Percentiles rank a stretch among this genome's conserved stretches.
Conservation (phyloP, 2,329 filamentous ascomycete genomes). For the Xylaria sp. region DNA sequence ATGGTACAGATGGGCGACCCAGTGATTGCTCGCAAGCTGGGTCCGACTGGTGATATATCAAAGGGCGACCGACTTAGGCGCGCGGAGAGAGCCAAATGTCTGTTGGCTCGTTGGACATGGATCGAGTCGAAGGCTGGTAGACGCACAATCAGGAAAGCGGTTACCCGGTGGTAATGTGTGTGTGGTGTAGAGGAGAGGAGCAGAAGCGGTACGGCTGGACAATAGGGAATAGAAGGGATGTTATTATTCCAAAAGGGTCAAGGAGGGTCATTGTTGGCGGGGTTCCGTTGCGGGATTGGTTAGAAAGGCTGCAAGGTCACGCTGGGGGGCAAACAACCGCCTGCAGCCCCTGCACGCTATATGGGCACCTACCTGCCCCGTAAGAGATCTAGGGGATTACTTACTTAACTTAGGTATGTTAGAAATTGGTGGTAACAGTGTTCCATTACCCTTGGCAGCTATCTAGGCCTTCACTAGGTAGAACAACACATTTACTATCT, state of each 20-base stretch:
- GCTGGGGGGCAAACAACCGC: conserved; percentile 17
- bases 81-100: conserved; percentile 8
- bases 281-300: conserved; percentile 27
- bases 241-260: conserved; percentile 29
- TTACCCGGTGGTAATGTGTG: conserved; percentile 10
- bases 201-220: conserved; percentile 22
- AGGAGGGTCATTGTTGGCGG: conserved; percentile 26
- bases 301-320: conserved; percentile 12
- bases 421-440: too few relatives aligned
- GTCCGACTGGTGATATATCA: conserved; percentile 9
- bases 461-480: too few relatives aligned
- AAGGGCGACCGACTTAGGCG: conserved; percentile 4
- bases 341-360: conserved; percentile 21
- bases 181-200: conserved; percentile 17
- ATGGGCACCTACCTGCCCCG: too few relatives aligned
- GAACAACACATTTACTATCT: too few relatives aligned
- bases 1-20: conserved; percentile 7
- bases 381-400: conserved; percentile 16
- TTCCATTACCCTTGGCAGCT: too few relatives aligned
- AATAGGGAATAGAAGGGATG: conserved; percentile 29
- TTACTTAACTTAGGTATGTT: too few relatives aligned
- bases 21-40: conserved; percentile 10
- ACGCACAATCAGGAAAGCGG: conserved; percentile 16
- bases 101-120: conserved; percentile 19
- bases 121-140: conserved; percentile 1